Evolutionary conservation across 345 rosid species (phyloP).

Genomic region (Erucastrum elatum): DNA sequence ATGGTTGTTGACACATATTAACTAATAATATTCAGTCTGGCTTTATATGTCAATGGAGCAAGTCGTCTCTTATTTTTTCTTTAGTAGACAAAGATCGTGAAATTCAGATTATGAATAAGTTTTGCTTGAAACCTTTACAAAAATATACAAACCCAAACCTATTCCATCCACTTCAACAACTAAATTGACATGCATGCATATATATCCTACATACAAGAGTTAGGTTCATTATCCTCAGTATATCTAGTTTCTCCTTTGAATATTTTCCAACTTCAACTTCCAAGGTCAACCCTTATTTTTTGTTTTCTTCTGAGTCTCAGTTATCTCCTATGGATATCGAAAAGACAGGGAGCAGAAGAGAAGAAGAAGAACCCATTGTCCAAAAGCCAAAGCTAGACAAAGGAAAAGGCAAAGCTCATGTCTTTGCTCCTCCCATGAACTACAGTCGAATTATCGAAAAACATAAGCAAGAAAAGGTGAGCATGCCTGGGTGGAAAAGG

Average conservation of each 20-base stretch:
- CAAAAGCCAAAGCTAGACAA: constrained; percentile 38
- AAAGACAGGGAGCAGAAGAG: constrained; percentile 35
- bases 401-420: constrained; percentile 44
- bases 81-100: constrained; percentile 14
- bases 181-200: constrained; percentile 11
- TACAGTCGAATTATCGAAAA: constrained; percentile 30
- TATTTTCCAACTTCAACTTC: not conserved
- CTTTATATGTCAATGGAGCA: constrained; percentile 35
- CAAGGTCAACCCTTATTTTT: not conserved
- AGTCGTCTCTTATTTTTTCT: constrained; percentile 20
- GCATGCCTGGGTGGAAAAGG: constrained; percentile 45
- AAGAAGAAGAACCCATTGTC: constrained; percentile 42
- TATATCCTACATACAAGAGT: not conserved
- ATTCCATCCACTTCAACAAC: constrained; percentile 32
- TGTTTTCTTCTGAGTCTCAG: not conserved
- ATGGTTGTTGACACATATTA: constrained; percentile 24
- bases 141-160: constrained; percentile 15
- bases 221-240: not conserved
- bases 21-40: not conserved
- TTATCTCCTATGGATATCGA: constrained; percentile 37
- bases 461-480: constrained; percentile 32
- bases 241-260: not conserved
- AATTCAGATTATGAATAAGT: constrained; percentile 16
- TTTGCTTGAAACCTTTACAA: constrained; percentile 2
- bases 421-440: constrained; percentile 44